Percentiles rank a stretch among this genome's conserved stretches.
phyloP scores from a whole-genome alignment of 2,329 filamentous ascomycete genomes.

The Xylaria digitata region DNA sequence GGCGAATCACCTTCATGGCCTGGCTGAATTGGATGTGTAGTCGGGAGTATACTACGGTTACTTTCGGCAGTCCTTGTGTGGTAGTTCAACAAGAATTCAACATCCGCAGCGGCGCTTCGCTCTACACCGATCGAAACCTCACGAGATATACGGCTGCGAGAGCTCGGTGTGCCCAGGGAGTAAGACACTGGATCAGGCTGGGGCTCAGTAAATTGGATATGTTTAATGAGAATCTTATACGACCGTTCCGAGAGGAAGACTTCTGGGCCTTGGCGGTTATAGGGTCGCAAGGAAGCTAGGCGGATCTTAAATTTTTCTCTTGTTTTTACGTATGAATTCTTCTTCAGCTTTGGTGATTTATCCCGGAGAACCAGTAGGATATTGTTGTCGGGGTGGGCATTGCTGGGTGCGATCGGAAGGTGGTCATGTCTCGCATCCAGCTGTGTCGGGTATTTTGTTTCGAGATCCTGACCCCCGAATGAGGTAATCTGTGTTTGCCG shows the following conservation, averaged over 20 bases:
- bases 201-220: slow-evolving; percentile 13
- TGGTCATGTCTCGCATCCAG: slow-evolving; percentile 5
- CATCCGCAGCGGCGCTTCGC: not conserved
- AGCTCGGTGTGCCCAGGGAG: not conserved
- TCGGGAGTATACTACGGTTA: too few species aligned
- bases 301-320: slow-evolving; percentile 3
- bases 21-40: too few species aligned
- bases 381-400: slow-evolving; percentile 32
- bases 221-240: slow-evolving; percentile 27
- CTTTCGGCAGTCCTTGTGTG: not conserved
- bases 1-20: too few species aligned
- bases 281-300: slow-evolving; percentile 19
- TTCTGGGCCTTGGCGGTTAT: slow-evolving; percentile 18
- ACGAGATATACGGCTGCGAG: not conserved
- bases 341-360: slow-evolving; percentile 1
- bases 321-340: slow-evolving; percentile 33
- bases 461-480: slow-evolving; percentile 26
- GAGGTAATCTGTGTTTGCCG: slow-evolving; percentile 31
- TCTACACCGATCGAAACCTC: not conserved
- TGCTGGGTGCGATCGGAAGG: slow-evolving; percentile 31
- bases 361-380: slow-evolving; percentile 18
- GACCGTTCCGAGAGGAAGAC: slow-evolving; percentile 26
- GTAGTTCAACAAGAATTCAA: not conserved
- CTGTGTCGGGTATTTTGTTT: slow-evolving; percentile 11
- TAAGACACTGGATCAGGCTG: not conserved